Evolutionary conservation across 1,284 basidiomycete species (phyloP), one percentile per base, ranked within the genome.

Genomic region (Rhodofomes roseus): DNA sequence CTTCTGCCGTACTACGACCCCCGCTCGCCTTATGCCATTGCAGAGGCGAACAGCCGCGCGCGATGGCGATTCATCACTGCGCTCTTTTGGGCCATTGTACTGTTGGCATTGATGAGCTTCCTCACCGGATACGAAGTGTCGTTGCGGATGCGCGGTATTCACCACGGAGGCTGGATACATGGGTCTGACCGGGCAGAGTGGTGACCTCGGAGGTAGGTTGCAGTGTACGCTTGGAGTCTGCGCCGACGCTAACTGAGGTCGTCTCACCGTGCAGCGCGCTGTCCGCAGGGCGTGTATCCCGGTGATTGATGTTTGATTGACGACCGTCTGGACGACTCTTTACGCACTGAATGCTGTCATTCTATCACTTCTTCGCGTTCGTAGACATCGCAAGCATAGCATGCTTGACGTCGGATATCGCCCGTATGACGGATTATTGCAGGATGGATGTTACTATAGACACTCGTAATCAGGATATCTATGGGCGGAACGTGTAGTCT

Each of bases 1-100:
- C 55, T 72, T 36, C 63, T 73, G 16, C 72, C 72, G 4, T 74
- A 73, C 57, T 74, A 73, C 55, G 72, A 74, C 58, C 71, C 70
- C 5, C 69, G 71, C 22, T 72, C 71, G 14, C 64, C 65, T 16
- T 59, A 72, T 54, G 67, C 72, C 5, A 23, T 71, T 11, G 63
- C 62, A 1, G 71, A 69, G 60, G 71, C 71, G n/a, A 58, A 50
- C 2, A 56, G 62, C 16, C 63, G 71, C 23, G 71, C 72, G 16
- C 64, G 69, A 41, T 69, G 70, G 71, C 62, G 72, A 29, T 73
- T 74, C 44, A 60, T 71, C 22, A 63, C 60, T 40, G 72, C 71
- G 18, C 55, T 71, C 43, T 12, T 69, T 2, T 74, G 71, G 71
- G 72, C 71, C 16, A 22, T 72, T 55, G 54, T 63, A 36, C 64